A percentile compares a stretch with the other conserved stretches of the same genome.
Conservation (phyloP, 1,284 basidiomycete species). For the Rhodotorula mucilaginosa region DNA sequence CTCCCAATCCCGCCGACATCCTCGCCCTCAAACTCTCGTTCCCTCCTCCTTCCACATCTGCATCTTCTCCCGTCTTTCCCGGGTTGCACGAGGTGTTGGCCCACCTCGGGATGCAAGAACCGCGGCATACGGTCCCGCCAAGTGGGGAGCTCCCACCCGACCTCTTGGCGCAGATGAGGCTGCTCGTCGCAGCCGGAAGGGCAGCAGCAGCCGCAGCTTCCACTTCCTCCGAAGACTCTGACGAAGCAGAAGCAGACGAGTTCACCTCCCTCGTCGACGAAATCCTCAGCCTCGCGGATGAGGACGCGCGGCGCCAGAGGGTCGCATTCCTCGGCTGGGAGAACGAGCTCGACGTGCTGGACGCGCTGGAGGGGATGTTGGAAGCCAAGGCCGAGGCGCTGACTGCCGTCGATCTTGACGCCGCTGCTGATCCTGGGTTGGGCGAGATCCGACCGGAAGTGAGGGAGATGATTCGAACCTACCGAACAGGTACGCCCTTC, state of each 20-base stretch:
- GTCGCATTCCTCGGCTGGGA: conserved; percentile 46
- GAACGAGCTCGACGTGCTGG: conserved; percentile 41
- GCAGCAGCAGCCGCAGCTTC: not conserved
- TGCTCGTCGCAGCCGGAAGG: conserved; percentile 37
- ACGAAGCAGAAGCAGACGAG: not conserved
- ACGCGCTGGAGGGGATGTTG: conserved; percentile 51
- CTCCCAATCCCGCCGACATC: conserved; percentile 72
- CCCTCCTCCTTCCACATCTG: conserved; percentile 48
- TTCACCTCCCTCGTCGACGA: not conserved
- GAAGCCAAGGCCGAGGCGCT: conserved; percentile 25
- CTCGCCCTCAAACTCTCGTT: conserved; percentile 65
- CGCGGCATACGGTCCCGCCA: conserved; percentile 28
- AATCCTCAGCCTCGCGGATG: not conserved
- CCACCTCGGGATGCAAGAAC: conserved; percentile 3
- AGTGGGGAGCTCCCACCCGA: conserved; percentile 31
- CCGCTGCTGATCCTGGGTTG: not conserved
- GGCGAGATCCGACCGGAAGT: conserved; percentile 19
- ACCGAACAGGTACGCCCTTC: conserved; percentile 31
- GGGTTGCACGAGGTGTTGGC: not conserved
- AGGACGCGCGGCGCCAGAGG: conserved; percentile 50
- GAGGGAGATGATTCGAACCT: conserved; percentile 33
- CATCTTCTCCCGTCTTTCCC: not conserved
- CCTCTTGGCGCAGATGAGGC: conserved; percentile 41
- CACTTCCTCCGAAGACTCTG: not conserved
- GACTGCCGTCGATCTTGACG: not conserved